Evolutionary conservation across 2,329 filamentous ascomycete species (phyloP).

Genomic region (Aspergillus fijiensis): DNA sequence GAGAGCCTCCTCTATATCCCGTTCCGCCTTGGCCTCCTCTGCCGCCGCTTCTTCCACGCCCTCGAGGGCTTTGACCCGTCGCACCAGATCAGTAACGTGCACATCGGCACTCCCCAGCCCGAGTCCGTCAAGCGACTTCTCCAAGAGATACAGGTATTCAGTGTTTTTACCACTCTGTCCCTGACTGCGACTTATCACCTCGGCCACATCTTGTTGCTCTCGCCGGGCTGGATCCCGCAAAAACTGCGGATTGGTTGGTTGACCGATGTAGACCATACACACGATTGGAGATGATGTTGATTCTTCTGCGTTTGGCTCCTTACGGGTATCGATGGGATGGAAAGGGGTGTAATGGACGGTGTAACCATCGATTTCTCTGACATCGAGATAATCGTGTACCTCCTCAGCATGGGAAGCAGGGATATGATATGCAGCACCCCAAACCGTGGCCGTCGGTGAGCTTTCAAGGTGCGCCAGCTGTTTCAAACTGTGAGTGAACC

Average conservation of each 20-base stretch:
- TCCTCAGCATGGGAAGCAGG: constrained; percentile 68
- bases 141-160: constrained; percentile 83
- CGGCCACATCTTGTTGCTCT: constrained; percentile 72
- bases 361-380: constrained; percentile 97
- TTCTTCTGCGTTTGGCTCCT: constrained; percentile 3
- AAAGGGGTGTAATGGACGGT: constrained; percentile 89
- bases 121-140: constrained; percentile 70
- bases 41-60: constrained; percentile 25
- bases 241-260: constrained; percentile 91
- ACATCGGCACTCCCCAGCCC: constrained; percentile 75
- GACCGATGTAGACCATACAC: constrained; percentile 88
- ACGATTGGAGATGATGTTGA: constrained; percentile 38
- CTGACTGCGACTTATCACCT: constrained; percentile 72
- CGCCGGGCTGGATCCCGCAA: constrained; percentile 58
- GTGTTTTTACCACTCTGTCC: constrained; percentile 87
- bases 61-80: constrained; percentile 67
- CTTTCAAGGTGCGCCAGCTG: constrained; percentile 38
- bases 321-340: constrained; percentile 53
- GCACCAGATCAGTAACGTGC: constrained; percentile 80
- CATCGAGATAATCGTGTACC: constrained; percentile 87
- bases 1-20: constrained; percentile 29
- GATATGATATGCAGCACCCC: constrained; percentile 93
- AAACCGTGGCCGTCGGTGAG: constrained; percentile 59
- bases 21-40: constrained; percentile 35
- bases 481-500: neutral